Evolutionary conservation across 1,139 yeast genomes (phyloP), one percentile per base, ranked within the genome.

Genomic region (Debaryomycetaceae sp.): DNA sequence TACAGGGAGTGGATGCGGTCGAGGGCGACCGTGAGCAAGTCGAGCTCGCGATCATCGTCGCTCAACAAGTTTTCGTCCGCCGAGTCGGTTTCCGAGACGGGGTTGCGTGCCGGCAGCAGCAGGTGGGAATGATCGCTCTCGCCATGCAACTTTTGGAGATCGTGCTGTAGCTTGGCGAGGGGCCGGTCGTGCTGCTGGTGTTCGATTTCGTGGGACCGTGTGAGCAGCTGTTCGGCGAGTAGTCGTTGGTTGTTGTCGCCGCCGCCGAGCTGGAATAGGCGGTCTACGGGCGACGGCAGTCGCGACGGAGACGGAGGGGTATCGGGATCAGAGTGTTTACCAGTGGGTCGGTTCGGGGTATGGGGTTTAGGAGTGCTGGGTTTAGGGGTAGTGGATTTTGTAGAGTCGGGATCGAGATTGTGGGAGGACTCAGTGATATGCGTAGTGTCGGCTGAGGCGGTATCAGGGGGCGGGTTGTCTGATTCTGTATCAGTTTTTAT

Each of bases 41-140:
- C 52, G 24, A 90, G 63, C 47, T 90, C 97, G 27, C 65, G 69
- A 45, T 90, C 98, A 43, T 83, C 87, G 47, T 86, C 95, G 31
- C 62, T 70, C 25, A 86, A 57, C 20, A 85, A 57, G 40, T 77
- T 71, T 32, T 72, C 77, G 13, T 63, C 62, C 20, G 62, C 69
- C 7, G 59, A 61, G 7, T 35, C 58, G 8, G 53, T 61, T 10
- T 42, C 44, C 10, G 48, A 48, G 24, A 49, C 39, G 32, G 34
- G 44, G 34, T 34, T 40, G 23, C 33, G 41, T 7, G 20, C 10
- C 7, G 37, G 32, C 7, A 41, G 45, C 24, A 34, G 44, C 6
- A 39, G 29, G 15, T 27, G 25, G n/a, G 16, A 18, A 10, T 15
- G 16, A n/a, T 15, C 14, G 13, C 23, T 16, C 5, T 24, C 31